Conservation (phyloP, 805 yeast genomes). For the Debaryomyces prosopidis region DNA sequence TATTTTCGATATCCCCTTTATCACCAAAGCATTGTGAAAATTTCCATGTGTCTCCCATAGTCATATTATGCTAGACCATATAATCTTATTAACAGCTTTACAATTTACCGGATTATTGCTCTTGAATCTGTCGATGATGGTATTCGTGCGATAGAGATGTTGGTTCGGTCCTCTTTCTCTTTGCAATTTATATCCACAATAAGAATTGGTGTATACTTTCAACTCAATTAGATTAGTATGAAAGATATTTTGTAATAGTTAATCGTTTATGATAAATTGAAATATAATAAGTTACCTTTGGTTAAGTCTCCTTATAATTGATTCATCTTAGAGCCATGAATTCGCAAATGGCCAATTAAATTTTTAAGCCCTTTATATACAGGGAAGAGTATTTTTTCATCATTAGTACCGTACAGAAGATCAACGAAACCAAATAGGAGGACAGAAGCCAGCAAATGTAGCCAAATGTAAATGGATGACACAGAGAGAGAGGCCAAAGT, state of each 20-base stretch:
- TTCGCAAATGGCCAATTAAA: conserved; percentile 9
- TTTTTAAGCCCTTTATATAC: conserved; percentile 2
- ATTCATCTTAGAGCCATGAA: neutral
- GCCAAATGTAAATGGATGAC: too few species aligned
- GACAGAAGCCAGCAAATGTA: neutral
- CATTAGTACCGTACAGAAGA: neutral
- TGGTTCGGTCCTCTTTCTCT: neutral
- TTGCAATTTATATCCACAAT: neutral
- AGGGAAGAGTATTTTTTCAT: conserved; percentile 1
- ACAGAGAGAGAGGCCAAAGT: too few species aligned
- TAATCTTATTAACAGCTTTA: neutral
- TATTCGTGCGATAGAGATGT: too few species aligned
- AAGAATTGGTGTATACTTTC: neutral
- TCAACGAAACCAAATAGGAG: neutral
- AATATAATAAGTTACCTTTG: neutral
- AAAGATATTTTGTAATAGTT: neutral
- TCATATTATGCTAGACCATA: conserved; percentile 5
- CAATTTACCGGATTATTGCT: neutral
- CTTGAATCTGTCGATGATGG: neutral
- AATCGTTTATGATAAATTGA: neutral
- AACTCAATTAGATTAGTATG: neutral
- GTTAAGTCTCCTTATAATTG: conserved; percentile 4
- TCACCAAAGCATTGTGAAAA: conserved; percentile 98
- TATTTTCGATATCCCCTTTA: conserved; percentile 92
- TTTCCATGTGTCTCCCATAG: conserved; percentile 56